Evolutionary conservation across 768 basidiomycete species (phyloP).

Genomic region (Leucocoprinus leucothites): DNA sequence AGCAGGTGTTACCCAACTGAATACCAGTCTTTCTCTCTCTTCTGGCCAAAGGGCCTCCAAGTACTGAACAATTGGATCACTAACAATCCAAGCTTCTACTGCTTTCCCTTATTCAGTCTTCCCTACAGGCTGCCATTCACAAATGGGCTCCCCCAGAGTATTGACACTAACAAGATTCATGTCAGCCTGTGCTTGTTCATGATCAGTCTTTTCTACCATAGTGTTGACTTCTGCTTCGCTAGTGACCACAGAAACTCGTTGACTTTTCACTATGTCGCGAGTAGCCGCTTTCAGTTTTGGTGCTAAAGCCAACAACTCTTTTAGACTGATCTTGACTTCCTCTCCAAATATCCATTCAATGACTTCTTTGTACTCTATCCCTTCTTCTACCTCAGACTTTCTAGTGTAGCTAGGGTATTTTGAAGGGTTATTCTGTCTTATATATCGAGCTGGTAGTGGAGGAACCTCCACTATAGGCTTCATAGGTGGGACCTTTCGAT

Average conservation of each 20-base stretch:
- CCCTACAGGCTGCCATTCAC: no score
- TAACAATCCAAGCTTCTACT: no score
- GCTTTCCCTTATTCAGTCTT: no score
- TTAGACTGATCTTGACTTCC: not conserved
- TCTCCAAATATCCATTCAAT: not conserved
- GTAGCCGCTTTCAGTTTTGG: not conserved
- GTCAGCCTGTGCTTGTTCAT: no score
- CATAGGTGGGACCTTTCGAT: not conserved
- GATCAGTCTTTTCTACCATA: no score
- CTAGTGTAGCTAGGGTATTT: not conserved
- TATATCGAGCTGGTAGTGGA: not conserved
- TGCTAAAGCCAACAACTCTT: not conserved
- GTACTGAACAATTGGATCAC: no score
- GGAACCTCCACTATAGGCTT: slow-evolving; percentile 2
- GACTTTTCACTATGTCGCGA: not conserved
- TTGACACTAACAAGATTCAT: no score
- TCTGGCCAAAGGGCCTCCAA: not conserved
- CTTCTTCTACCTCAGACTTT: not conserved
- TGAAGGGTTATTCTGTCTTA: not conserved
- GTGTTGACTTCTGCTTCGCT: not conserved
- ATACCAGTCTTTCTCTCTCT: not conserved
- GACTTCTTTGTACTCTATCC: not conserved
- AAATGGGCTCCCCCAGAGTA: no score
- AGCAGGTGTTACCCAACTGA: no score
- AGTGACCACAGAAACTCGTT: not conserved